Evolutionary conservation across 2,329 filamentous ascomycete genomes (phyloP).

Genomic region (Pyricularia sp.): DNA sequence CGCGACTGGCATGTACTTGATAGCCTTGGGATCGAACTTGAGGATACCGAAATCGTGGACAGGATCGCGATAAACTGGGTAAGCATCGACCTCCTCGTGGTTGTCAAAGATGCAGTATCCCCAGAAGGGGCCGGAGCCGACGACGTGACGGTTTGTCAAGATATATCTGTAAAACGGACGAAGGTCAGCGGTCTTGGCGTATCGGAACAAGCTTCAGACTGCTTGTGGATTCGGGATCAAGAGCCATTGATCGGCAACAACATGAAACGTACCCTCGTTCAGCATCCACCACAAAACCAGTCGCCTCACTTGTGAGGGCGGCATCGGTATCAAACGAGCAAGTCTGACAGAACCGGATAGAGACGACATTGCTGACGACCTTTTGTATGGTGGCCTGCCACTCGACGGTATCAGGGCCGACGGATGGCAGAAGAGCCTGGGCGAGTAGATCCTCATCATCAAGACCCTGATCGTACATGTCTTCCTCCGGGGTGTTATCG

Average conservation of each 20-base stretch:
- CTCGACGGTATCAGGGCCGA: slow-evolving; percentile 23
- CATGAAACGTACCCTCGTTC: slow-evolving; percentile 61
- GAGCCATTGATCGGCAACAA: not conserved
- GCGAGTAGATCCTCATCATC: slow-evolving; percentile 8
- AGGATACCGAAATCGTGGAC: slow-evolving; percentile 98
- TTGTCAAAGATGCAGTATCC: slow-evolving; percentile 98
- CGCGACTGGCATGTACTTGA: slow-evolving; percentile 92
- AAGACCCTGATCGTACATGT: slow-evolving; percentile 8
- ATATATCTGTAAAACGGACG: slow-evolving; percentile 49
- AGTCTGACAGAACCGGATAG: slow-evolving; percentile 98
- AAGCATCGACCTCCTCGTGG: slow-evolving; percentile 92
- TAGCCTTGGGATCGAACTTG: slow-evolving; percentile 87
- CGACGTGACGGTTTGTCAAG: slow-evolving; percentile 84
- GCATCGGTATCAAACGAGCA: slow-evolving; percentile 97
- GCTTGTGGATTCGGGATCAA: not conserved
- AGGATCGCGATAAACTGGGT: slow-evolving; percentile 93
- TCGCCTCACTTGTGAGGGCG: slow-evolving; percentile 89
- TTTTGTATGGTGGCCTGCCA: slow-evolving; percentile 95
- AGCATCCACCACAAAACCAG: slow-evolving; percentile 94
- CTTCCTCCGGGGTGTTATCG: slow-evolving; percentile 14
- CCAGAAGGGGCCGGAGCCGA: slow-evolving; percentile 93
- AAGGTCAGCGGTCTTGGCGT: not conserved
- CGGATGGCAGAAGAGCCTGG: slow-evolving; percentile 13
- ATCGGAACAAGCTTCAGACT: not conserved
- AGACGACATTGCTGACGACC: slow-evolving; percentile 91